phyloP scores from a whole-genome alignment of 73 alveolate genomes.

The Tetrahymena thermophila region DNA sequence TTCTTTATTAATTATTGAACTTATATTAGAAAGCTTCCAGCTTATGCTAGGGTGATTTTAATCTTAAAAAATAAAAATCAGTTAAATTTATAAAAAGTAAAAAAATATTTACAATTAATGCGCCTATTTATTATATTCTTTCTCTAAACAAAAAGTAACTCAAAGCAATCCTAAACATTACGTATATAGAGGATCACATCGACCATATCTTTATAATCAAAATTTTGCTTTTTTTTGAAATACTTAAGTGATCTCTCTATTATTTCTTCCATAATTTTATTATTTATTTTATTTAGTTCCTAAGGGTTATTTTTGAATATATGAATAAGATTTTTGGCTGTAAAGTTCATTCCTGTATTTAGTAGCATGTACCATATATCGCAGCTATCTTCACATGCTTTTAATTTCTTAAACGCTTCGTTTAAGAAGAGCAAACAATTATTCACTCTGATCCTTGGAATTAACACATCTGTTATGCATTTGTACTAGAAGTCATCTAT shows the following conservation, averaged over 20 bases:
- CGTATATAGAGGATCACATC: not conserved
- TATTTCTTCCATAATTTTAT: slow-evolving; percentile 31
- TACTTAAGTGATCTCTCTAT: slow-evolving; percentile 38
- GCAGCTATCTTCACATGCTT: slow-evolving; percentile 42
- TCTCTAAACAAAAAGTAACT: not conserved
- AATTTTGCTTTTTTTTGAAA: slow-evolving; percentile 12
- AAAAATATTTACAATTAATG: not conserved
- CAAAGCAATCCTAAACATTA: not conserved
- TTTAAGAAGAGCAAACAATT: slow-evolving; percentile 34
- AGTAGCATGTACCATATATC: slow-evolving; percentile 40
- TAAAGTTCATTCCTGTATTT: slow-evolving; percentile 34
- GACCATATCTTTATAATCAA: slow-evolving; percentile 6
- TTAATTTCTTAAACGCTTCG: slow-evolving; percentile 43
- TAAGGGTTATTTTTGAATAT: slow-evolving; percentile 15
- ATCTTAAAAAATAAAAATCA: not conserved
- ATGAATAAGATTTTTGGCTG: slow-evolving; percentile 31
- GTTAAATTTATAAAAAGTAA: not conserved
- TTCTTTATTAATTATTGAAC: slow-evolving; percentile 35
- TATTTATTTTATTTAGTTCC: slow-evolving; percentile 11
- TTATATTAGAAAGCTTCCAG: slow-evolving; percentile 36
- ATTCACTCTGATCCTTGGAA: slow-evolving; percentile 10
- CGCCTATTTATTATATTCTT: not conserved
- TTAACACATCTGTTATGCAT: slow-evolving; percentile 22
- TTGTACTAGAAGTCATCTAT: slow-evolving; percentile 26
- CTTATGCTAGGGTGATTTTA: slow-evolving; percentile 39